A percentile compares a stretch with the other conserved stretches of the same genome.
These are phyloP conservation scores for Botrytis galanthina DNA, from an alignment of 2,329 filamentous ascomycete species.

Conservation along the genomic window DNA sequence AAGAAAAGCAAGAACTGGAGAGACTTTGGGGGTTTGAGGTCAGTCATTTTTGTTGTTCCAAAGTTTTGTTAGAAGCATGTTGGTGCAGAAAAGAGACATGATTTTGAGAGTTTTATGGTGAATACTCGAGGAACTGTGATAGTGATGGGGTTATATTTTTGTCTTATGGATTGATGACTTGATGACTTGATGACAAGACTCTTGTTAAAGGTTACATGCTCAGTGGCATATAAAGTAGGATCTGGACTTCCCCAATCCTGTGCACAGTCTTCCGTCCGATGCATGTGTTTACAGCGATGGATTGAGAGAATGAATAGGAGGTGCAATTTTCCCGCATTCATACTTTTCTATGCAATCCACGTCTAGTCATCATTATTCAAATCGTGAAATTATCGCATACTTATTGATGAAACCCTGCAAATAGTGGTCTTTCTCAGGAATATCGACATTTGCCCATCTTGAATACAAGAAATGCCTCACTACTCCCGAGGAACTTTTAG, in stretches of 20 bases:
- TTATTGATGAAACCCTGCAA: background rate
- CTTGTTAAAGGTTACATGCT: background rate
- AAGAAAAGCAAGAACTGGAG: constrained; percentile 53
- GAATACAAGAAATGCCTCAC: constrained; percentile 67
- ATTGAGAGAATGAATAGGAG: background rate
- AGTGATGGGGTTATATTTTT: background rate
- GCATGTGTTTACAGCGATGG: background rate
- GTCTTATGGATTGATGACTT: background rate
- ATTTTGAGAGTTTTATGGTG: background rate
- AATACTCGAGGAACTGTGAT: background rate
- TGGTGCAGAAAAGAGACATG: background rate
- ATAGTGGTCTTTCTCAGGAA: constrained; percentile 67
- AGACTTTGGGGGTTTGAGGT: constrained; percentile 59
- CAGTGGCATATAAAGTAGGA: background rate
- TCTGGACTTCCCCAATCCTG: background rate
- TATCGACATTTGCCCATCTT: constrained; percentile 72
- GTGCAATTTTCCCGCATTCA: background rate
- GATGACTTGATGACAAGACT: background rate
- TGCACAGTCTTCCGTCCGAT: background rate
- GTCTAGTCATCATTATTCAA: background rate
- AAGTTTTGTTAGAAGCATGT: background rate
- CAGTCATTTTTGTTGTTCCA: background rate
- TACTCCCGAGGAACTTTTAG: constrained; percentile 57
- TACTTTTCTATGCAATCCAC: no score
- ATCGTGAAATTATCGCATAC: background rate